Percentiles rank a stretch among this genome's conserved stretches.
These are phyloP conservation scores for Irpex sp. DNA, from an alignment of 1,284 basidiomycete species.

Conservation along the genomic window DNA sequence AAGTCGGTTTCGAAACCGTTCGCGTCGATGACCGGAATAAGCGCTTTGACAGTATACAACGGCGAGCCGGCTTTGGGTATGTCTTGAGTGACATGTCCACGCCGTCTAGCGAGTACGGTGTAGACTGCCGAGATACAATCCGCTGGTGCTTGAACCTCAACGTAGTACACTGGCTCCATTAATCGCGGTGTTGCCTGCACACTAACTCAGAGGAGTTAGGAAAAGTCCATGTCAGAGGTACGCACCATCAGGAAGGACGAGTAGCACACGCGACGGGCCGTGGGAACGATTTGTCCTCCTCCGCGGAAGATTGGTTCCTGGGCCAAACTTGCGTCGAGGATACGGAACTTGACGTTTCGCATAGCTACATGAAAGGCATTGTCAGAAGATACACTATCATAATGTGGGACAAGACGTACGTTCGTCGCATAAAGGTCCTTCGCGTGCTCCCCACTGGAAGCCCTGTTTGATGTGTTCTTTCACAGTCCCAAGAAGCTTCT, in stretches of 20 bases:
- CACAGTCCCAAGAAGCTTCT: slow-evolving; percentile 85
- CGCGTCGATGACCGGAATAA: slow-evolving; percentile 97
- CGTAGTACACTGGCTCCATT: slow-evolving; percentile 97
- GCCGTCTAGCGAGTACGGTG: slow-evolving; percentile 91
- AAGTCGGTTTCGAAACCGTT: slow-evolving; percentile 99
- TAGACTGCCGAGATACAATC: slow-evolving; percentile 98
- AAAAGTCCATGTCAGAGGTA: slow-evolving; percentile 6
- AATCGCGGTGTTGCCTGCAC: slow-evolving; percentile 81
- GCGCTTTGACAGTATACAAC: slow-evolving; percentile 94
- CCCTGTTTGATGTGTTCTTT: slow-evolving; percentile 98
- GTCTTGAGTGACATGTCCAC: slow-evolving; percentile 98
- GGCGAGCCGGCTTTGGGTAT: slow-evolving; percentile 97
- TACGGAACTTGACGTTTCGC: slow-evolving; percentile 97
- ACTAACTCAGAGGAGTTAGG: slow-evolving; percentile 9
- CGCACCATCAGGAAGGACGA: slow-evolving; percentile 96
- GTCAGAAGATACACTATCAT: neutral
- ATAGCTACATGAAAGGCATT: slow-evolving; percentile 60
- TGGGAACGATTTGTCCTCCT: slow-evolving; percentile 98
- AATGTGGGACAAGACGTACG: slow-evolving; percentile 58
- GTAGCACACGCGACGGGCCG: slow-evolving; percentile 95
- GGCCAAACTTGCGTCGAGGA: slow-evolving; percentile 89
- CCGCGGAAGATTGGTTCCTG: slow-evolving; percentile 97
- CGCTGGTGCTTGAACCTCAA: slow-evolving; percentile 98
- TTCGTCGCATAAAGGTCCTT: slow-evolving; percentile 97
- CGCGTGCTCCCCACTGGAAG: slow-evolving; percentile 98